Base-by-base conservation (phyloP, 305 asterid species). In the Fraxinus albicans region DNA sequence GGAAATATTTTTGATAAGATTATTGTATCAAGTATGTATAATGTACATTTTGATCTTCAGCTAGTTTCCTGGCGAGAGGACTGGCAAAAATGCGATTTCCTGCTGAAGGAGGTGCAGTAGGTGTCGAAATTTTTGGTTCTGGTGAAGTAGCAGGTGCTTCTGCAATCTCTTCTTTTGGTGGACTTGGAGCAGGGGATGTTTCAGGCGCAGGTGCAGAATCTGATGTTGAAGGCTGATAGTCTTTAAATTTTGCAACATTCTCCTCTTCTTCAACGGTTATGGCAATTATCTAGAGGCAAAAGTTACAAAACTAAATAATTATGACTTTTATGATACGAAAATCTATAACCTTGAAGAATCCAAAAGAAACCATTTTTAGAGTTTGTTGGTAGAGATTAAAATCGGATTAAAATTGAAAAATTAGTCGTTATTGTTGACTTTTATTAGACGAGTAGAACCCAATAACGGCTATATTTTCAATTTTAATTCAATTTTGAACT, bases 191-290 rank as follows among this genome's bases (percentile, higher is more conserved):
- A 76, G 98, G 79, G 23, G 94, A 85, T 38, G 84, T 88, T 80
- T 91, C 55, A 13, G 96, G 89, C 81, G 92, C 80, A 78, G 97
- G 87, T 82, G 92, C 91, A 92, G 92, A 89, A 87, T 84, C 97
- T 77, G 96, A 82, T 86, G 93, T 15, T 79, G 96, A 88, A 79
- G 93, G 95, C 81, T 88, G 85, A 86, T 89, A 95, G 89, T 94
- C 98, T 84, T 93, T 94, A 80, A 97, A 95, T 80, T 95, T 97
- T 35, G 87, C 90, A 81, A 88, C 47, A 84, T 89, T 97, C 77
- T 75, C 98, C 91, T 95, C 97, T 67, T 95, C 99, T 91, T 97
- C 98, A 83, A 95, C 98, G 34, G 98, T 97, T 58, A 93, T 84
- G 83, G 96, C 92, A 86, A 97, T 97, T 82, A 90, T 83, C 99